A percentile compares a stretch with the other conserved stretches of the same genome.
phyloP scores from a whole-genome alignment of 176 grass and related monocot genomes.

The Musa itinerans region DNA sequence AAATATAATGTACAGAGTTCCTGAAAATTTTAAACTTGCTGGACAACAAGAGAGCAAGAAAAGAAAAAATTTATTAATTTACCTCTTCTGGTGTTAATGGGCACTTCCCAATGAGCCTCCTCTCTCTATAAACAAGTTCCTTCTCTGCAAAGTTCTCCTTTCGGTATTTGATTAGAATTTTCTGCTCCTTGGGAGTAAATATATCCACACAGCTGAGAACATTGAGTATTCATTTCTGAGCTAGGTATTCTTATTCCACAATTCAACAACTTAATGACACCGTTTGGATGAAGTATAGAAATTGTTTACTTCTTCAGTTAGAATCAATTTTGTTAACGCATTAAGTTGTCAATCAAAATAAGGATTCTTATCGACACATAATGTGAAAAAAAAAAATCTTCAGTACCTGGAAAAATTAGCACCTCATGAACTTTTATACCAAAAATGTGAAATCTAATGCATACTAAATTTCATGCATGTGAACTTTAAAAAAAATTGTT shows the following conservation, averaged over 20 bases:
- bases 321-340: not conserved
- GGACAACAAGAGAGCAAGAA: not conserved
- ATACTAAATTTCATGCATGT: too few species aligned
- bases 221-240: not conserved
- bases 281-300: not conserved
- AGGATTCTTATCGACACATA: too few species aligned
- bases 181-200: constrained; percentile 71
- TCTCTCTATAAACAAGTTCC: constrained; percentile 56
- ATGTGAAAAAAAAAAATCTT: too few species aligned
- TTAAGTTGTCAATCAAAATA: not conserved
- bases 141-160: constrained; percentile 71
- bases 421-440: too few species aligned
- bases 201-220: constrained; percentile 76
- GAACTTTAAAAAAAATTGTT: too few species aligned
- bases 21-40: not conserved
- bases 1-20: not conserved
- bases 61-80: constrained; percentile 15
- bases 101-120: constrained; percentile 77
- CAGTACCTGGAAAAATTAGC: too few species aligned
- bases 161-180: constrained; percentile 81
- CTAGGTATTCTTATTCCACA: not conserved
- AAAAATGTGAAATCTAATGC: too few species aligned
- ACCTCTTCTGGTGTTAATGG: constrained; percentile 99
- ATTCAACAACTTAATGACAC: not conserved
- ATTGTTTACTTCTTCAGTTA: not conserved